Percentiles rank a stretch among this genome's conserved stretches.
Conservation (phyloP, 768 basidiomycete species). For the Agaricus subrufescens region DNA sequence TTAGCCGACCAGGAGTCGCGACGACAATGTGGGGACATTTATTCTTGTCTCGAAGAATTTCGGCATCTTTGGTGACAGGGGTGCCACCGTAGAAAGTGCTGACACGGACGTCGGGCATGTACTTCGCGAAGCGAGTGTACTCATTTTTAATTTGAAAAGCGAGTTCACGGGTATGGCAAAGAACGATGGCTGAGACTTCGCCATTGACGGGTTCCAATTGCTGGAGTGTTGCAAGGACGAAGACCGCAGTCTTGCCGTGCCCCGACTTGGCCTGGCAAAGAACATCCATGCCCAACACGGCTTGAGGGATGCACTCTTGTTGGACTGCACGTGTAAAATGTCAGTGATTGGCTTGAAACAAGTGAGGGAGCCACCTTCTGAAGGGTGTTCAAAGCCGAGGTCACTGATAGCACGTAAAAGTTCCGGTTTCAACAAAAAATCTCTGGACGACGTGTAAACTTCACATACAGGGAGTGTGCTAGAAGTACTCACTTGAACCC, state of each 20-base stretch:
- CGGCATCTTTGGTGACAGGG: conserved; percentile 89
- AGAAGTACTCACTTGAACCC: conserved; percentile 78
- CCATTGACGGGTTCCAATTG: conserved; percentile 98
- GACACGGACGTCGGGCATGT: conserved; percentile 98
- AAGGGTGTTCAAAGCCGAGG: conserved; percentile 99
- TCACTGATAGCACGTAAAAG: conserved; percentile 96
- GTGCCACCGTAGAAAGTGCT: conserved; percentile 98
- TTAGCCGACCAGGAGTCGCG: conserved; percentile 95
- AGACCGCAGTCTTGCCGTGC: conserved; percentile 98
- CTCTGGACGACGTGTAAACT: conserved; percentile 43
- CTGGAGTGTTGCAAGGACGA: conserved; percentile 95
- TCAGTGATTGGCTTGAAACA: background rate
- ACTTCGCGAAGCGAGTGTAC: conserved; percentile 98
- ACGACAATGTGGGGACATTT: conserved; percentile 99
- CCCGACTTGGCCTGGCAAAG: conserved; percentile 99
- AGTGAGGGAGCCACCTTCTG: conserved; percentile 68
- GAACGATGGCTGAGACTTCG: conserved; percentile 95
- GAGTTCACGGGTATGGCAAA: conserved; percentile 98
- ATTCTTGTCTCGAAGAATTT: conserved; percentile 88
- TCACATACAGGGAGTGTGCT: background rate
- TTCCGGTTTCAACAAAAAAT: conserved; percentile 97
- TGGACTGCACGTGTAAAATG: conserved; percentile 58
- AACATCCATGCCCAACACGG: conserved; percentile 98
- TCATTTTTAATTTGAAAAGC: conserved; percentile 99
- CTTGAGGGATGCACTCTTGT: conserved; percentile 99